Base-by-base conservation (phyloP, 345 rosid genomes). In the Hypericum perforatum region DNA sequence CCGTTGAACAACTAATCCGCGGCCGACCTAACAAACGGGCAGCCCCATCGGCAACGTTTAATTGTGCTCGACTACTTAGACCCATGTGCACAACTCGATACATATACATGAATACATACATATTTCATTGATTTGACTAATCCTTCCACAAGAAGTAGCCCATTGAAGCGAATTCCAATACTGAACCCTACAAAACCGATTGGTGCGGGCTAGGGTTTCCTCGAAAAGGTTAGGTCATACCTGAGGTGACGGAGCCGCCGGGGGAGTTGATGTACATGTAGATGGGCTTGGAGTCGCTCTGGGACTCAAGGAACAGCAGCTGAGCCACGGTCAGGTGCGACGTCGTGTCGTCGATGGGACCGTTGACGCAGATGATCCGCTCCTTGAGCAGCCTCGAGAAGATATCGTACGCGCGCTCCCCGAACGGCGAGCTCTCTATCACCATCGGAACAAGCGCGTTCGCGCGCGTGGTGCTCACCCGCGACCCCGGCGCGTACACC, bases 251-350 rank as follows among this genome's bases (percentile, higher is more conserved):
- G 5, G 82, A 89, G 66, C 99, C 97, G 45, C 99, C 95, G 0
- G 99, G 97, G 36, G 99, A 89, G 60, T 94, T 86, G 66, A 94
- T 89, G 63, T 94, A 89, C 97, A 94, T 85, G 71, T 89, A 79
- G 62, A 94, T 89, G 47, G 95, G 99, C 69, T 94, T 94, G 8
- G 97, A 80, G 49, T 94, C 94, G 70, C 81, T 89, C 77, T 89
- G 95, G 15, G 97, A 89, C 59, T 94, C 99, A 52, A 89, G 95
- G 73, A 77, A 94, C 65, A 94, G 94, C 43, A 94, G 95, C 82
- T 89, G 99, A 48, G 99, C 99, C 11, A 94, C 95, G 38, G 89
- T 95, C 16, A 94, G 94, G 62, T 94, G 92, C 14, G 97, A 80
- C 0, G 95, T 86, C 52, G 89, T 86, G 74, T 94, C 97, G 63